Conservation (phyloP, 2,329 filamentous ascomycete species). For the Diaporthe vaccinii region DNA sequence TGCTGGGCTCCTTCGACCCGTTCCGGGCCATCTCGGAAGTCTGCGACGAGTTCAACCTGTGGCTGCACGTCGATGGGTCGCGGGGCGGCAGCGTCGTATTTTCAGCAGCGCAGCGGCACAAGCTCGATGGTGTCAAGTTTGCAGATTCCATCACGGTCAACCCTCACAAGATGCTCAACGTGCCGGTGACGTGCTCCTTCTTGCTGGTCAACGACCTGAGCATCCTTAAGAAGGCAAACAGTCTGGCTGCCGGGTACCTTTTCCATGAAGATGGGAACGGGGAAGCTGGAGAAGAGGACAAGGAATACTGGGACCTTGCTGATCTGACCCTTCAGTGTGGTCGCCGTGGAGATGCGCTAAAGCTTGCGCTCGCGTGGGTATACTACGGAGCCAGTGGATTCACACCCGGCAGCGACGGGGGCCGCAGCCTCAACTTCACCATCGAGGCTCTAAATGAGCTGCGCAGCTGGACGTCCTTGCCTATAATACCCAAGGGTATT, state of each 20-base stretch:
- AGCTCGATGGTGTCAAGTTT: constrained; percentile 76
- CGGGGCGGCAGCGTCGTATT: constrained; percentile 93
- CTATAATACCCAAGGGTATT: constrained; percentile 51
- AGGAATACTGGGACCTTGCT: constrained; percentile 85
- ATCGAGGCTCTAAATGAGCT: background rate
- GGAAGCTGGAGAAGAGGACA: constrained; percentile 50
- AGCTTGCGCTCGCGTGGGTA: constrained; percentile 88
- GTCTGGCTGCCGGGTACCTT: constrained; percentile 87
- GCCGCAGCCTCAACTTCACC: background rate
- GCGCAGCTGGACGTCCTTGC: constrained; percentile 20
- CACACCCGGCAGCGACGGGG: background rate
- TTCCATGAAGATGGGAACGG: constrained; percentile 67
- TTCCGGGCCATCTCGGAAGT: constrained; percentile 77
- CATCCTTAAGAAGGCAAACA: constrained; percentile 86
- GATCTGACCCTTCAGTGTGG: constrained; percentile 95
- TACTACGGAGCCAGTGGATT: constrained; percentile 88
- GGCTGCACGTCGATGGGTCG: constrained; percentile 92
- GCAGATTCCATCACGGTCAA: constrained; percentile 90
- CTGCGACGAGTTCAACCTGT: constrained; percentile 79
- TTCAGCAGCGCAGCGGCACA: constrained; percentile 67
- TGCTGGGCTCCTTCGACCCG: constrained; percentile 91
- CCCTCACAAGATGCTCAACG: constrained; percentile 97
- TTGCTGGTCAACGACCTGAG: constrained; percentile 82
- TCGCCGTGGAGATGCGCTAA: constrained; percentile 85
- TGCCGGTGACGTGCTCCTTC: constrained; percentile 91